Percentiles rank a stretch among this genome's conserved stretches.
Evolutionary conservation across 495 filamentous ascomycete species (phyloP).

Genomic region (Neurospora pannonica): DNA sequence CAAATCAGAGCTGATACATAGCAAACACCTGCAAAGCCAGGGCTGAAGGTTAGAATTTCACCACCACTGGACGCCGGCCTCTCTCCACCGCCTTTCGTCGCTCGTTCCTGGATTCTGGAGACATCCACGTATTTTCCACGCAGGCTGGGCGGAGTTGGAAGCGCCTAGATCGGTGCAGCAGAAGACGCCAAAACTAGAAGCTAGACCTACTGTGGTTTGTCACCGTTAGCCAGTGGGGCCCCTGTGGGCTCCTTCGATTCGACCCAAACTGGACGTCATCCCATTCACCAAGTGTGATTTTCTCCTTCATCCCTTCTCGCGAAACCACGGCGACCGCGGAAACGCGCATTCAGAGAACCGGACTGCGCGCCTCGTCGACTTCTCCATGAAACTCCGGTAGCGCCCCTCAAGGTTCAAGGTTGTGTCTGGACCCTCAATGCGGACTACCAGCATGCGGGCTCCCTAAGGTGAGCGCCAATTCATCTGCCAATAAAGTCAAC

Average conservation of each 20-base stretch:
- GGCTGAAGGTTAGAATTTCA: not conserved
- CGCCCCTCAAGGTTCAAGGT: not conserved
- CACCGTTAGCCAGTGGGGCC: not conserved
- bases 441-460: not conserved
- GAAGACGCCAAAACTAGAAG: not conserved
- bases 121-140: not conserved
- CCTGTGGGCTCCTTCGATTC: not conserved
- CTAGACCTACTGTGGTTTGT: not conserved
- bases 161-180: not conserved
- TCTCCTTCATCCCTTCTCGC: not conserved
- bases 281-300: not conserved
- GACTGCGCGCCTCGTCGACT: not conserved
- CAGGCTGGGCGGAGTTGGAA: not conserved
- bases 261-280: not conserved
- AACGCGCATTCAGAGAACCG: not conserved
- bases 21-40: not conserved
- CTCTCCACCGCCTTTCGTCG: not conserved
- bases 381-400: not conserved
- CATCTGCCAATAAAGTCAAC: not conserved
- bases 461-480: not conserved
- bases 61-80: not conserved
- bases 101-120: not conserved
- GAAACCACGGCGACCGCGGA: not conserved
- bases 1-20: not conserved
- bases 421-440: not conserved